Evolutionary conservation across 169 alveolate genomes (phyloP), one percentile per base, ranked within the genome.

Genomic region (Eimeria sp.): DNA sequence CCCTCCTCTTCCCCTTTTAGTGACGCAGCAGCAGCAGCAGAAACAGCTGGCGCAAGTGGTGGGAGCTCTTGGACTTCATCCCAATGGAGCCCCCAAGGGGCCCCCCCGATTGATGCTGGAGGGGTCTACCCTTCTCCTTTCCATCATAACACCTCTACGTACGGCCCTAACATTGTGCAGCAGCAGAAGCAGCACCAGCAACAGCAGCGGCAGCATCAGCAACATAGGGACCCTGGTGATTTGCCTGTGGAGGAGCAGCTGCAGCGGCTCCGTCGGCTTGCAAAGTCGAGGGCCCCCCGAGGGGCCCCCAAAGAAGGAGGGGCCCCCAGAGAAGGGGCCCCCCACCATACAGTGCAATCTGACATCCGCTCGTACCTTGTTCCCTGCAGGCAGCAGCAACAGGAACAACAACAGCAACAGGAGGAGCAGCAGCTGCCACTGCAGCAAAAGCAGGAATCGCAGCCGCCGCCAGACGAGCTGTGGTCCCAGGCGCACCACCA

Each of bases 1-100:
- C 11, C 54, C 5, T 40, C 49, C 25, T 27, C 45, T 5, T 72
- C 83, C 13, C 49, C 54, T 72, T 10, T 40, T 6, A 20, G 49
- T 34, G 83, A 40, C 14, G 83, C 83, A 27, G 45, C 43, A n/a
- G 83, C 43, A 72, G 83, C 83, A 72, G 83, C 83, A 72, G 83
- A 9, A 40, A 51, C 83, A 72, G 47, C 83, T 6, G 83, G 13
- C 5, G 47, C 47, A 2, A 61, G 70, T 25, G n/a, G 70, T 2
- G 70, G 70, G n/a, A 25, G 27, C 70, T 25, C 70, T 25, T 61
- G 70, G 70, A 25, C 70, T 61, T 61, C n/a, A 18, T 61, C 70
- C 20, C 27, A 18, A 14, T 61, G 20, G 70, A 61, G 5, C 70
- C 18, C n/a, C 70, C n/a, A 61, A 13, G 70, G 70, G 70, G 70